Evolutionary conservation across 345 rosid genomes (phyloP), one percentile per base, ranked within the genome.

Genomic region (Garcia nutans): DNA sequence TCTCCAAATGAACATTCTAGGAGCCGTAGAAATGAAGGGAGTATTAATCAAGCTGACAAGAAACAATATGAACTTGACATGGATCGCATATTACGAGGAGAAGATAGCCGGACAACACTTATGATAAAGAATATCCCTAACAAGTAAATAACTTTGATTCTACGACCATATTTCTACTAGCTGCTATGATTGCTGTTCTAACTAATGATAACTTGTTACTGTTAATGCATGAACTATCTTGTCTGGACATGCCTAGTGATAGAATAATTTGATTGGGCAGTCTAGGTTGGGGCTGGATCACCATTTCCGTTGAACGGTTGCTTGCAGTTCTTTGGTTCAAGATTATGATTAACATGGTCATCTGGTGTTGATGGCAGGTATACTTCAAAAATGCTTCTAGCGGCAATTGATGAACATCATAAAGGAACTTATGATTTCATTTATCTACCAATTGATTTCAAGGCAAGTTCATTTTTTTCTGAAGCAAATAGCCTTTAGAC

Each of bases 61-160:
- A 95, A 86, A 78, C 96, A 85, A 64, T 95, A 85, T 76, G 99
- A 95, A 84, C 98, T 95, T 80, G 97, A 95, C 71, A 76, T 91
- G 58, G 93, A 95, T 56, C 89, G 89, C 75, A 93, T 95, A 81
- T 64, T 82, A 75, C 89, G 70, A 69, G 97, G 98, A 59, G 97
- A 93, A 22, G 99, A 96, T 79, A 71, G 63, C 62, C 82, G 99
- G 74, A 96, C 98, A 56, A 96, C 99, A 5, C 89, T 96, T 82
- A 93, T 96, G 99, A 88, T 96, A 80, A 96, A 93, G 84, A 96
- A 96, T 74, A 93, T 96, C 81, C 99, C 99, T 64, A 95, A 95
- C 87, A 95, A 95, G 97, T 93, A 90, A 44, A 10, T 41, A 49
- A 42, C 60, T 78, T 57, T 16, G 54, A n/a, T 50, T 37, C 56